Evolutionary conservation across 805 yeast species (phyloP).

Genomic region (Pichia eremophila): DNA sequence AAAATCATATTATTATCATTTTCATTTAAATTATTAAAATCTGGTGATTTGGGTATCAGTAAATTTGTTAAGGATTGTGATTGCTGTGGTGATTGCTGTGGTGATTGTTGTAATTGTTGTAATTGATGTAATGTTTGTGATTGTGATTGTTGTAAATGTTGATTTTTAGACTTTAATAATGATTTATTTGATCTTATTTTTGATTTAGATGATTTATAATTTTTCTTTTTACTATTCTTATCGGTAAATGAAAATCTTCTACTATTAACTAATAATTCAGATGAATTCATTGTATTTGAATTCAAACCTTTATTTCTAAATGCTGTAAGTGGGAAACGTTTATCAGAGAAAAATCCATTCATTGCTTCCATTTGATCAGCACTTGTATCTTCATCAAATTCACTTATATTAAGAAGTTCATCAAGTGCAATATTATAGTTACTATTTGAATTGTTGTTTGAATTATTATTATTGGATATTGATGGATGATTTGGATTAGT

Average conservation of each 20-base stretch:
- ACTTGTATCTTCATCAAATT: slow-evolving; percentile 48
- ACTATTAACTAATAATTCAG: slow-evolving; percentile 2
- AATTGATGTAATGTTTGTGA: not conserved
- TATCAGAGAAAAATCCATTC: slow-evolving; percentile 18
- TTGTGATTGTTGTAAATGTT: not conserved
- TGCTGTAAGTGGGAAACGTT: slow-evolving; percentile 75
- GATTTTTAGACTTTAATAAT: not conserved
- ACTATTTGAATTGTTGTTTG: slow-evolving; percentile 3
- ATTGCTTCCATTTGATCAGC: slow-evolving; percentile 3
- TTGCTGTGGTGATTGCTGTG: not conserved
- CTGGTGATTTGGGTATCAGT: not conserved
- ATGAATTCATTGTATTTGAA: not conserved
- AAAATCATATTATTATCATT: not conserved
- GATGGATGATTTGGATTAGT: not conserved
- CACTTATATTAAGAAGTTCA: slow-evolving; percentile 82
- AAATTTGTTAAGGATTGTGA: not conserved
- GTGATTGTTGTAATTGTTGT: too few relatives aligned
- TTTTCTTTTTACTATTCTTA: slow-evolving; percentile 7
- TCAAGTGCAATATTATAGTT: slow-evolving; percentile 36
- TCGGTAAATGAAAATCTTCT: slow-evolving; percentile 20
- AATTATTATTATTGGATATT: slow-evolving; percentile 1
- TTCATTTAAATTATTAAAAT: not conserved
- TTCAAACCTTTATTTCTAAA: slow-evolving; percentile 59
- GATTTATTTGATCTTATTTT: slow-evolving; percentile 14
- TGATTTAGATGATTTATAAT: slow-evolving; percentile 11